Evolutionary conservation across 1,284 basidiomycete species (phyloP), one percentile per base, ranked within the genome.

Genomic region (Coniophora puteana): DNA sequence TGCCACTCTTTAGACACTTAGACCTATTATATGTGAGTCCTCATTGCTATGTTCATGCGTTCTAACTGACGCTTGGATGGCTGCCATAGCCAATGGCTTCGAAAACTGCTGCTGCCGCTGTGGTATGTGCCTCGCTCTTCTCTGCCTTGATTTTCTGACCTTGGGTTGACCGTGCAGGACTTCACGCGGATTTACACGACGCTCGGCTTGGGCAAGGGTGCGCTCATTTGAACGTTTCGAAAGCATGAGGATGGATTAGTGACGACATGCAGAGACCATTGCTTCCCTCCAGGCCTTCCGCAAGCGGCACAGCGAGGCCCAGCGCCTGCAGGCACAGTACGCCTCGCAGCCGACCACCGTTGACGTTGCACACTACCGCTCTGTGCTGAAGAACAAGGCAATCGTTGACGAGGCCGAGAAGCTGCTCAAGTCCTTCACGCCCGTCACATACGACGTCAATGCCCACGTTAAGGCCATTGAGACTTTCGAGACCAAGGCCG

Each of bases 401-500:
- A 80, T 98, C 51, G 84, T 98, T 46, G 84, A 89, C 55, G 89
- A 97, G 65, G 90, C 90, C 10, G 93, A 98, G 74, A 96, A 93
- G 74, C 69, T 89, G 47, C 66, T 97, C 55, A 80, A 75, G 50
- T 81, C 83, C 29, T 99, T 97, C 79, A 96, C 96, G 75, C 92
- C 96, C 23, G 85, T 93, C 45, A 88, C 89, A n/a, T 98, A 98
- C 70, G 95, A 99, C 62, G 89, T 95, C 46, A 71, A 67, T 59
- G 78, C 91, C 50, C 92, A 96, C 67, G 65, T 97, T 66, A 96
- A 93, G 71, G 93, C 93, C 38, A 96, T 99, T 54, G 93, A 96
- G 64, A 86, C 92, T 41, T 99, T 99, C 66, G 93, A 99, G 78
- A 75, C 80, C 53, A 97, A 95, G 72, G 96, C 96, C 52, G 94